Conservation (phyloP, 164 flowering plant species). For the Annona squamosa region DNA sequence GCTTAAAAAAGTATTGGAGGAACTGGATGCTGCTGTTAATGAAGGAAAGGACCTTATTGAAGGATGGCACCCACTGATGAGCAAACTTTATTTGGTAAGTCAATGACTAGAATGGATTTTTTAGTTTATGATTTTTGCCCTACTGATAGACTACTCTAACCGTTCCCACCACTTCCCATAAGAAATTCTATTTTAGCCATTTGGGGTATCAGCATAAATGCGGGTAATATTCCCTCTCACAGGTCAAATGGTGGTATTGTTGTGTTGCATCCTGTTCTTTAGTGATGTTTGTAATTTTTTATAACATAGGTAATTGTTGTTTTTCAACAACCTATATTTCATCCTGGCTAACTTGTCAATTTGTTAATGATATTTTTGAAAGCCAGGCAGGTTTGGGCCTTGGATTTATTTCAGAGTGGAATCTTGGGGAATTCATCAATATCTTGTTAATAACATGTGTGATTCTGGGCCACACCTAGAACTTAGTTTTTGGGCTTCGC, state of each 20-base stretch:
- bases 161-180: neutral
- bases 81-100: slow-evolving; percentile 84
- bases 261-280: neutral
- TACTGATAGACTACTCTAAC: neutral
- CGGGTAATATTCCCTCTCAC: neutral
- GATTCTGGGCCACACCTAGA: neutral
- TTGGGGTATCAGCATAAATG: neutral
- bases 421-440: neutral
- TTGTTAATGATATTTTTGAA: too few relatives aligned
- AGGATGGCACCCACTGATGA: slow-evolving; percentile 61
- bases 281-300: neutral
- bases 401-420: neutral
- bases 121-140: neutral
- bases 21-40: slow-evolving; percentile 44
- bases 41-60: slow-evolving; percentile 56
- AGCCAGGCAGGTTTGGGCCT: neutral
- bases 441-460: neutral
- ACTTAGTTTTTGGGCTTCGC: neutral
- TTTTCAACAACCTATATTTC: neutral
- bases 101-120: neutral
- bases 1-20: slow-evolving; percentile 43
- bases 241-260: neutral
- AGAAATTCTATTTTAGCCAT: neutral
- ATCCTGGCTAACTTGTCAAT: neutral
- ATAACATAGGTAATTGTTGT: neutral